phyloP scores from a whole-genome alignment of 805 yeast genomes.

The Millerozyma acaciae region DNA sequence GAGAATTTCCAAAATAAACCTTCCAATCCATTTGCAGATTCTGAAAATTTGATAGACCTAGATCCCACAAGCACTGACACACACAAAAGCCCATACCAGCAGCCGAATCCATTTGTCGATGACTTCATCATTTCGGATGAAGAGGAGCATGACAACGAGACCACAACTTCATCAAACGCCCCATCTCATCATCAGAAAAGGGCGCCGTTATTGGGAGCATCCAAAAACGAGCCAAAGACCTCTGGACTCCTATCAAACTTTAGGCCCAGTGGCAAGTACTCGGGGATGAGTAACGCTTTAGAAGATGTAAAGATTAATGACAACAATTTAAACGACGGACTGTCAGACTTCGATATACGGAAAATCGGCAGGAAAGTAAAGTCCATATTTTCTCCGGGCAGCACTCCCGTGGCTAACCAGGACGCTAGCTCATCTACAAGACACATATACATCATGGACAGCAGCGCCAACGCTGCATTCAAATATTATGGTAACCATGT shows the following conservation, averaged over 20 bases:
- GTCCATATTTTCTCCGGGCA: constrained; percentile 13
- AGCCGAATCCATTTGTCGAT: constrained; percentile 32
- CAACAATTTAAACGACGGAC: constrained; percentile 10
- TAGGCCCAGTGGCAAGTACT: constrained; percentile 16
- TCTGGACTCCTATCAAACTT: constrained; percentile 20
- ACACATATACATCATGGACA: constrained; percentile 62
- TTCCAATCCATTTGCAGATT: constrained; percentile 17
- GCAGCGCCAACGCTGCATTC: constrained; percentile 47
- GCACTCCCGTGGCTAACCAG: constrained; percentile 7
- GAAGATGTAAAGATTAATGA: constrained; percentile 10
- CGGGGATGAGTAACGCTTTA: constrained; percentile 23
- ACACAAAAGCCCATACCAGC: constrained; percentile 2
- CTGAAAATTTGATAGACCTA: constrained; percentile 30
- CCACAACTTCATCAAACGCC: constrained; percentile 2
- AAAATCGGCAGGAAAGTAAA: constrained; percentile 21
- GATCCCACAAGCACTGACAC: constrained; percentile 18
- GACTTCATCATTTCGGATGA: constrained; percentile 33
- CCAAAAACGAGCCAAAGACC: constrained; percentile 14
- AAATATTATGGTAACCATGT: constrained; percentile 79
- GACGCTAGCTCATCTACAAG: constrained; percentile 24
- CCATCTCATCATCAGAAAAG: constrained; percentile 12
- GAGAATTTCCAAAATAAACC: neutral
- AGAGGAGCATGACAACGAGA: constrained; percentile 19
- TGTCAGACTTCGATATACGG: constrained; percentile 37
- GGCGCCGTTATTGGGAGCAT: constrained; percentile 24